Conservation (phyloP, 768 basidiomycete genomes). For the Tylopilus rubrobrunneus region DNA sequence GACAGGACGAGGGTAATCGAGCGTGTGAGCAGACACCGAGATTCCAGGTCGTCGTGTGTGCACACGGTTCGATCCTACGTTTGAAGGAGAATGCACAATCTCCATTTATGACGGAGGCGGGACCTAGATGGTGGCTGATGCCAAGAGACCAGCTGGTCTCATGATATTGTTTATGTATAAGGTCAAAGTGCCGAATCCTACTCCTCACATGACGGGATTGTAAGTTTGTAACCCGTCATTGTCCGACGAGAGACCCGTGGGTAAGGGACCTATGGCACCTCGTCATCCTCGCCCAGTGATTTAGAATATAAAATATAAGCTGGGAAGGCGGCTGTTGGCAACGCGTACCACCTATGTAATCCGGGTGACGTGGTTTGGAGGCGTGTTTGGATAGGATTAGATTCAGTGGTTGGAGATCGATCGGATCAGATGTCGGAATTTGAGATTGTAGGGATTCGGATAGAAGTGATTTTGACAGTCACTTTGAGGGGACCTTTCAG, state of each 20-base stretch:
- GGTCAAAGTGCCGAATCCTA: constrained; percentile 2
- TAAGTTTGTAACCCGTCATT: background rate
- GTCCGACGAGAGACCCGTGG: constrained; percentile 3
- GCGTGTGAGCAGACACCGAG: background rate
- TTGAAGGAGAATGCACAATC: background rate
- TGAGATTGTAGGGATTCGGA: background rate
- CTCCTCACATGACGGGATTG: background rate
- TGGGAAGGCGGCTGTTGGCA: background rate
- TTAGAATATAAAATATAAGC: background rate
- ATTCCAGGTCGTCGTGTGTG: background rate
- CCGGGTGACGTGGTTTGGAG: constrained; percentile 10
- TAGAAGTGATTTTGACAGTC: background rate
- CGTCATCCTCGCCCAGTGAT: constrained; percentile 4
- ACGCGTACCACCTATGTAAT: background rate
- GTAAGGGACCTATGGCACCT: constrained; percentile 25
- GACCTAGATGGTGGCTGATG: background rate
- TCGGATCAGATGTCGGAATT: constrained; percentile 16
- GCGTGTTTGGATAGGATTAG: constrained; percentile 5
- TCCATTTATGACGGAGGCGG: background rate
- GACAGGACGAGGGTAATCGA: background rate
- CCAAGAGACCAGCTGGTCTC: constrained; percentile 8
- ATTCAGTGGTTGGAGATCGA: constrained; percentile 14
- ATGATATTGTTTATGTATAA: constrained; percentile 9
- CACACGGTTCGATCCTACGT: too few relatives aligned
- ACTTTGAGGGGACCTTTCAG: background rate